These are phyloP conservation scores for Blastobotrys robertii DNA, from an alignment of 805 yeast genomes.

Conservation along the genomic window DNA sequence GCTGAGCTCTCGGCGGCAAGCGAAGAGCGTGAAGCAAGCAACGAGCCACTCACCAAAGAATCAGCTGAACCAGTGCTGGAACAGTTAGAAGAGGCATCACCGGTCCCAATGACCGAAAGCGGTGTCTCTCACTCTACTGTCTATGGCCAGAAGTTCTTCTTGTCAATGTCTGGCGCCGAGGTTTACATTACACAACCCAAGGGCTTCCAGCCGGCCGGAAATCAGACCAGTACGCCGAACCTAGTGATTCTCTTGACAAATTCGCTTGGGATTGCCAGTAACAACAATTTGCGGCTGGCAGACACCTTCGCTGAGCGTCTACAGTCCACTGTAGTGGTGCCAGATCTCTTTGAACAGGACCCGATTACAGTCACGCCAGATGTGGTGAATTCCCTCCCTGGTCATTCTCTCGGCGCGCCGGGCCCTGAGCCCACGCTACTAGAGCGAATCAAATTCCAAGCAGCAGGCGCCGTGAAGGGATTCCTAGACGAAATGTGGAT, in stretches of 20 bases:
- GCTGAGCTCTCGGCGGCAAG: not conserved
- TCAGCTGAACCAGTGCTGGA: not conserved
- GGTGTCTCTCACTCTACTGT: slow-evolving; percentile 1
- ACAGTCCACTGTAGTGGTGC: slow-evolving; percentile 23
- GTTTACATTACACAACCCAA: slow-evolving; percentile 14
- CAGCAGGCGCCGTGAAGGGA: slow-evolving; percentile 22
- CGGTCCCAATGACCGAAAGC: not conserved
- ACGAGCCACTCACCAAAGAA: not conserved
- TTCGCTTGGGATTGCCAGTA: slow-evolving; percentile 24
- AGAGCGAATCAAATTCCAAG: slow-evolving; percentile 16
- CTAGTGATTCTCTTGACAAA: slow-evolving; percentile 23
- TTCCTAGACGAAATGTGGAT: slow-evolving; percentile 29
- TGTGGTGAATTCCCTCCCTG: slow-evolving; percentile 7
- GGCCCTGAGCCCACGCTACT: not conserved
- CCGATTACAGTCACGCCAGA: slow-evolving; percentile 20
- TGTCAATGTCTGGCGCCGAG: slow-evolving; percentile 15
- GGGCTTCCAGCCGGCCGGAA: slow-evolving; percentile 1
- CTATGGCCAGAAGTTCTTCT: slow-evolving; percentile 16
- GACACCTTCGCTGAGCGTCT: slow-evolving; percentile 21
- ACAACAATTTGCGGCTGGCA: slow-evolving; percentile 23
- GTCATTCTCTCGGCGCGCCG: not conserved
- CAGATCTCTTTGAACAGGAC: slow-evolving; percentile 24
- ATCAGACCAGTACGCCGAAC: slow-evolving; percentile 3
- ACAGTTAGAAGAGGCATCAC: not conserved
- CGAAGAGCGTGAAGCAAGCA: not conserved